Base-by-base conservation (phyloP, 78 protist species). In the Dictyostelium purpureum region DNA sequence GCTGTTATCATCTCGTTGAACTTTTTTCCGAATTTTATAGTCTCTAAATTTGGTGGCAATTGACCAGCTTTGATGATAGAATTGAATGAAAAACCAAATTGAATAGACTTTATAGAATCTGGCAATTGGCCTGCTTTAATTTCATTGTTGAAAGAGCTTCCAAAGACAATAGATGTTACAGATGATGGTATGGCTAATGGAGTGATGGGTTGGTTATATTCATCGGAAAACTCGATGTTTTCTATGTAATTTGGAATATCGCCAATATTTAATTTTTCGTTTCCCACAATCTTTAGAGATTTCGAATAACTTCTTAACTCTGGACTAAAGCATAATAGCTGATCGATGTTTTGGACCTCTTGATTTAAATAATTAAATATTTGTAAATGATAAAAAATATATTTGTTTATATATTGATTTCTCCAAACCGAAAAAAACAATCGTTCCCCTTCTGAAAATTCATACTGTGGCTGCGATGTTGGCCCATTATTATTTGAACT, bases 11-110 rank as follows among this genome's bases (percentile, higher is more conserved):
- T 63, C 33, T 63, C 45, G 6, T 63, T 63, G 19, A 26, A 63
- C 33, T 43, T 63, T 4, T 63, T 63, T 19, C 80, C 80, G 42
- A 74, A 51, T 35, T 74, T 74, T 7, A 74, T 18, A 19, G 33
- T 12, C 2, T 33, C 6, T 6, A 74, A 74, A 6, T 28, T 5
- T 52, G 31, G 7, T 28, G 80, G 80, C 1, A 74, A 38, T 11
- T 47, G 45, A 51, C 59, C 65, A 6, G 38, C 31, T 49, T 49
- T 35, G 2, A 74, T 14, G 28, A 31, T 49, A 26, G 38, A 33
- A 10, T 74, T 74, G 45, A 26, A 63, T 63, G 26, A 33, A 47
- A n/a, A n/a, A n/a, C 80, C 80, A 37, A 74, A 51, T 35, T 74
- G 45, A 4, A 74, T 18, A 19, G 33, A 14, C 2, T 33, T 2